Conservation (phyloP, 352 stramenopile species). For the Pythium grandisporangium region DNA sequence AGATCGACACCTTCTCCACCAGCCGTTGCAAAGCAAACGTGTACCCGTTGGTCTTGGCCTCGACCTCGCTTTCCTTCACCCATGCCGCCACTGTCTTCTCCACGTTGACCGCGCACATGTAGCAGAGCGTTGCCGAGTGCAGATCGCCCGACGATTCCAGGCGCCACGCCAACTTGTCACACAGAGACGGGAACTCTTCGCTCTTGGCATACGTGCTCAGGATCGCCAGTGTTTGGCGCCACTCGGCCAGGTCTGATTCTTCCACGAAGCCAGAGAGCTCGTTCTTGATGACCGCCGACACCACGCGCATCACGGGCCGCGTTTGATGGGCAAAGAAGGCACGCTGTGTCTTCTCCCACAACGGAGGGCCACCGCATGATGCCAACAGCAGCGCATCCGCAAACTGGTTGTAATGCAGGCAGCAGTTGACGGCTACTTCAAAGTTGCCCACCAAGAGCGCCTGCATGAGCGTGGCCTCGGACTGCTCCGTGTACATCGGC, state of each 20-base stretch:
- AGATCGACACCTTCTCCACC: conserved; percentile 96
- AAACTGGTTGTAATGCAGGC: conserved; percentile 93
- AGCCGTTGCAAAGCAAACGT: conserved; percentile 91
- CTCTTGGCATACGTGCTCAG: conserved; percentile 96
- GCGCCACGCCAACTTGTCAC: conserved; percentile 88
- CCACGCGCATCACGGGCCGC: conserved; percentile 93
- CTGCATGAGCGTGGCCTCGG: conserved; percentile 91
- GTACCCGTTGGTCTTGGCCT: conserved; percentile 51
- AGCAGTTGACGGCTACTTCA: conserved; percentile 96
- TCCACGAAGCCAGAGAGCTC: conserved; percentile 81
- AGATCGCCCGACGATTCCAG: conserved; percentile 89
- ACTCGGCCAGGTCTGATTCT: conserved; percentile 89
- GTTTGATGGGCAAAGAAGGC: conserved; percentile 90
- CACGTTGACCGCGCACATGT: conserved; percentile 94
- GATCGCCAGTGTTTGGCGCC: conserved; percentile 96
- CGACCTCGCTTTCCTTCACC: conserved; percentile 86
- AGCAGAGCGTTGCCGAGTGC: conserved; percentile 92
- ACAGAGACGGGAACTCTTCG: conserved; percentile 95
- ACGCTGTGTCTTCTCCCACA: conserved; percentile 95
- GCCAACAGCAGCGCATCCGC: conserved; percentile 94
- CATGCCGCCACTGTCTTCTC: conserved; percentile 82
- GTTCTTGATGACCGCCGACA: conserved; percentile 95
- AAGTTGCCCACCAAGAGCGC: conserved; percentile 97
- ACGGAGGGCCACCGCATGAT: conserved; percentile 88
- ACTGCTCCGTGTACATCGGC: conserved; percentile 83